A percentile compares a stretch with the other conserved stretches of the same genome.
Evolutionary conservation across 768 basidiomycete genomes (phyloP).

Genomic region (Candolleomyces aberdarensis): DNA sequence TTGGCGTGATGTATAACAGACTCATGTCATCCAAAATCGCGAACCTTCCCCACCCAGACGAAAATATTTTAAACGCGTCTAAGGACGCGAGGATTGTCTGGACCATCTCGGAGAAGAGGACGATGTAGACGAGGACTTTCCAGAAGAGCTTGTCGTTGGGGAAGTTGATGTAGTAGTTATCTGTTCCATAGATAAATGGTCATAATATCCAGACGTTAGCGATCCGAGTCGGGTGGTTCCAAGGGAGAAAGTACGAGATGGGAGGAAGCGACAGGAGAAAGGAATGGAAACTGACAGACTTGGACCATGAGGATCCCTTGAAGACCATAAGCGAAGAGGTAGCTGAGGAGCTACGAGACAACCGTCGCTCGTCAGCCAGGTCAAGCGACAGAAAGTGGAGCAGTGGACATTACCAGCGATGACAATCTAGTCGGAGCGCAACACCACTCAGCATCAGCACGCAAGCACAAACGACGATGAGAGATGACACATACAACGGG

Average conservation of each 20-base stretch:
- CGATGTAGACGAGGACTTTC: slow-evolving; percentile 23
- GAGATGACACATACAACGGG: neutral
- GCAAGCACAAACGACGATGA: neutral
- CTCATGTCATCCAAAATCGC: slow-evolving; percentile 18
- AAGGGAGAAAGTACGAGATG: too few species aligned
- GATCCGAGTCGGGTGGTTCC: neutral
- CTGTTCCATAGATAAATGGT: slow-evolving; percentile 10
- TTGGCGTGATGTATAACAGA: slow-evolving; percentile 27
- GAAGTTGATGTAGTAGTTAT: slow-evolving; percentile 29
- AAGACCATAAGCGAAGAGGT: slow-evolving; percentile 25
- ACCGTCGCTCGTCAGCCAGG: neutral
- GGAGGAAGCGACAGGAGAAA: too few species aligned
- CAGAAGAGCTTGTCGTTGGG: slow-evolving; percentile 24
- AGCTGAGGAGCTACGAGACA: slow-evolving; percentile 19
- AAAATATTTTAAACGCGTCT: slow-evolving; percentile 26
- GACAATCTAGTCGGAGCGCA: neutral
- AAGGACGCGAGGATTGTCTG: slow-evolving; percentile 23
- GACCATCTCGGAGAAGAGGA: slow-evolving; percentile 23
- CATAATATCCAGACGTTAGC: too few species aligned
- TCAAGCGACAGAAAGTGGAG: neutral
- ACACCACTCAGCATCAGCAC: too few species aligned
- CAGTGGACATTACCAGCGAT: neutral
- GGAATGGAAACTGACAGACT: slow-evolving; percentile 25
- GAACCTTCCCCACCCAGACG: slow-evolving; percentile 22
- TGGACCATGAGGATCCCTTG: slow-evolving; percentile 28